Conservation (phyloP, 1,284 basidiomycete genomes). For the Porodaedalea pini region DNA sequence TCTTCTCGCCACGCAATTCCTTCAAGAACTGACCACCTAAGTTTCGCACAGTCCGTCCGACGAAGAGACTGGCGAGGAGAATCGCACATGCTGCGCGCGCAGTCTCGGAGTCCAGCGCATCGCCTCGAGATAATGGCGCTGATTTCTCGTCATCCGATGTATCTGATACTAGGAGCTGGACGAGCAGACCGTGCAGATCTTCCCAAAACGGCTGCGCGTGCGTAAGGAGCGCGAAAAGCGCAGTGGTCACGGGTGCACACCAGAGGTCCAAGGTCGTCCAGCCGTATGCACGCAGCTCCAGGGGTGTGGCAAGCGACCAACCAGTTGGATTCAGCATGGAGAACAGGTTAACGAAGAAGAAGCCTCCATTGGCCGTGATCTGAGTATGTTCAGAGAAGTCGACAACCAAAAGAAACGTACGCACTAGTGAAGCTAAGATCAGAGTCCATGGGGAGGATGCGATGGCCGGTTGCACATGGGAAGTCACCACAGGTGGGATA, state of each 20-base stretch:
- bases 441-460: conserved; percentile 68
- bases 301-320: conserved; percentile 59
- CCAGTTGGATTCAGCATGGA: conserved; percentile 66
- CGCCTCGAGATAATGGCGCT: conserved; percentile 16
- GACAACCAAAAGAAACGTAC: conserved; percentile 25
- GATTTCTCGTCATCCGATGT: conserved; percentile 33
- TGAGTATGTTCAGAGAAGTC: background rate
- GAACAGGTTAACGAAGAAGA: conserved; percentile 65
- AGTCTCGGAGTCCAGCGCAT: conserved; percentile 52
- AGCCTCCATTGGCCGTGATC: conserved; percentile 58
- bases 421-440: conserved; percentile 61
- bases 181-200: conserved; percentile 48
- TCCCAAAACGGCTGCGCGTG: conserved; percentile 78
- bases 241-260: conserved; percentile 69
- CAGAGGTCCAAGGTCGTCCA: conserved; percentile 75
- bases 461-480: conserved; percentile 45
- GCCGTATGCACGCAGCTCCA: conserved; percentile 65
- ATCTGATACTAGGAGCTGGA: background rate
- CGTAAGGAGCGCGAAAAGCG: conserved; percentile 67
- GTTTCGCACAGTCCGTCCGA: conserved; percentile 53
- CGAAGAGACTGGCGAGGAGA: conserved; percentile 55
- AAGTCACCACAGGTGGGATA: conserved; percentile 59
- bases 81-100: conserved; percentile 67
- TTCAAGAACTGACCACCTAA: conserved; percentile 37
- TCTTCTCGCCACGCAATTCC: conserved; percentile 18